Base-by-base conservation (phyloP, 345 rosid genomes). In the Rhodamnia rubescens region DNA sequence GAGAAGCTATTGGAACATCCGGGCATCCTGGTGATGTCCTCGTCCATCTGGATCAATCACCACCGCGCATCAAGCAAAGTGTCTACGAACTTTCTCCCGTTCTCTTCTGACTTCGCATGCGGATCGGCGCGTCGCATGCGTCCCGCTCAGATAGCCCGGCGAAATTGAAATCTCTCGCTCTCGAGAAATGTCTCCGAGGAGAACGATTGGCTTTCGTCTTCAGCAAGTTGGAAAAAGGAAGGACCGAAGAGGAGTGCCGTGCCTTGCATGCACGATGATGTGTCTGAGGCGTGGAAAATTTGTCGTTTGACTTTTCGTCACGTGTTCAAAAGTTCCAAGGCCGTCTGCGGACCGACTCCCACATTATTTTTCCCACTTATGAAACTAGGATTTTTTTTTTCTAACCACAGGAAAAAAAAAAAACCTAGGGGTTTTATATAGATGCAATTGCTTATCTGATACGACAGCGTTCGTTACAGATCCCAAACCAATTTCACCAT, bases 371-470 rank as follows among this genome's bases (percentile, higher is more conserved):
- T 22, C 14, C 14, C 18, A 47, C 85, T 58, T 59, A n/a, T 58
- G 50, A 24, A 69, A 36, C 61, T 26, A 56, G 69, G 54, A 54
- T n/a, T n/a, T n/a, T n/a, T 82, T 59, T 29, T 44, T 49, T 49
- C 51, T 49, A 12, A 11, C 51, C 51, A 10, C 51, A 11, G 51
- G 12, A 2, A 49, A 49, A 49, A 49, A 49, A 2, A 49, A 11
- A 49, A 40, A 32, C 4, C 61, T 44, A 56, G 74, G 74, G 55
- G 75, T 82, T 59, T 29, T 27, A 52, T 26, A 84, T 84, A 47
- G 44, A 59, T 52, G 55, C 47, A 4, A 7, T 18, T 24, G 74
- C 85, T 59, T 59, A 84, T 84, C 56, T 44, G 85, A 84, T 84
- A 59, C 47, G 85, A 57, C 29, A 9, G 24, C 4, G 7, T 36